Base-by-base conservation (phyloP, 2,329 filamentous ascomycete species). In the Trichoderma endophyticum region DNA sequence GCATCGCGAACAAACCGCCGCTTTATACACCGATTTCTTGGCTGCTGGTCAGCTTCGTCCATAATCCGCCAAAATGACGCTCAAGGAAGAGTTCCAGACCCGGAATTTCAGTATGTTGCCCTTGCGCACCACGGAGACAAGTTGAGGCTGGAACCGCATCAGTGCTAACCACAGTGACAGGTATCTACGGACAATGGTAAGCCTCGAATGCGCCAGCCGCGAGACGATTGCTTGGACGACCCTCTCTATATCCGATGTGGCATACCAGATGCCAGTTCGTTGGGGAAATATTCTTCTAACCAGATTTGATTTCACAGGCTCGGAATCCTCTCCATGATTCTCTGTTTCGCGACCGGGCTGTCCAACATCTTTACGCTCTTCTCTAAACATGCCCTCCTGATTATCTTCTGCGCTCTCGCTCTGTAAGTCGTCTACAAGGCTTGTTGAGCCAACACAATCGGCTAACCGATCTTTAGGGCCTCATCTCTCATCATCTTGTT, bases 171-270 rank as follows among this genome's bases (percentile, higher is more conserved):
- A 18, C 28, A 12, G 5, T 26, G 54, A 72, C 76, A 92, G 90
- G 90, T 83, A 92, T 92, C 82, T 92, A 92, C 78, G 90, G 89
- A 82, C 90, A 92, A 91, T 92, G 90, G 90, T 92, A 86, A 86
- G 89, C 80, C 71, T 64, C n/a, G 67, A 21, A 72, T 72, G 71
- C 64, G 64, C 64, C 51, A 6, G 6, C 64, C 18, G 28, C 57
- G 57, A 48, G 39, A 48, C 36, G 18, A 24, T 28, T 28, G 3
- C 43, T 14, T 7, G 15, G 4, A 54, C 21, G 12, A 28, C 15
- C 9, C 30, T 14, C 26, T 48, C 28, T 54, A 59, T 28, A 51
- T 14, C 60, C 21, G 57, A 62, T 39, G 67, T 59, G 30, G 30
- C 26, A 39, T 12, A 24, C 11, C 30, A 24, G 12, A 70, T 26